phyloP scores from a whole-genome alignment of 768 basidiomycete genomes.

The Mycena alexandri region DNA sequence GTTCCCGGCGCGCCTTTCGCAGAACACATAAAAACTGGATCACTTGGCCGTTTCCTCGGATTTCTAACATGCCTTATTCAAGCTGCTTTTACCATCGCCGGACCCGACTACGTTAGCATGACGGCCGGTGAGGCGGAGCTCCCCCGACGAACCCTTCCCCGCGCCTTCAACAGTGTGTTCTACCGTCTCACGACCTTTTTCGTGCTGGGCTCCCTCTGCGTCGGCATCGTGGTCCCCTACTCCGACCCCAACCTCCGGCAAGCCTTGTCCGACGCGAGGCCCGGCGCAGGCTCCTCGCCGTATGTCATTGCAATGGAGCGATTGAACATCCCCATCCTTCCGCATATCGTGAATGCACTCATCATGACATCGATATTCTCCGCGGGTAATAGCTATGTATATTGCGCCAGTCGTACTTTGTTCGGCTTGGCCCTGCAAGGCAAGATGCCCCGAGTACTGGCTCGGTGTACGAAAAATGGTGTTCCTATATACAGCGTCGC shows the following conservation, averaged over 20 bases:
- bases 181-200: constrained; percentile 86
- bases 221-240: constrained; percentile 85
- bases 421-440: constrained; percentile 71
- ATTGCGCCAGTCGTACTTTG: constrained; percentile 63
- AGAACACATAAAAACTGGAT: constrained; percentile 67
- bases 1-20: constrained; percentile 67
- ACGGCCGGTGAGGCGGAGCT: constrained; percentile 80
- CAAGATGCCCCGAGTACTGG: constrained; percentile 67
- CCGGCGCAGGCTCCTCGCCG: constrained; percentile 75
- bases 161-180: constrained; percentile 81
- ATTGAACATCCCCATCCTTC: constrained; percentile 74
- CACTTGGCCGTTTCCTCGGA: constrained; percentile 70
- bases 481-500: constrained; percentile 70
- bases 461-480: constrained; percentile 64
- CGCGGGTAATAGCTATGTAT: constrained; percentile 78
- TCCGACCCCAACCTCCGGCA: constrained; percentile 69
- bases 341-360: constrained; percentile 79
- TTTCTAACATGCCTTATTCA: constrained; percentile 74
- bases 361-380: constrained; percentile 79
- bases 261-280: constrained; percentile 67
- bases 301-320: constrained; percentile 88
- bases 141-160: constrained; percentile 78
- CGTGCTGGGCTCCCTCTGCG: constrained; percentile 75
- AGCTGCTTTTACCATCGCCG: constrained; percentile 72
- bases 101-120: constrained; percentile 66